These are phyloP conservation scores for Nakaseomyces bracarensis DNA, from an alignment of 1,139 yeast species.

Conservation along the genomic window DNA sequence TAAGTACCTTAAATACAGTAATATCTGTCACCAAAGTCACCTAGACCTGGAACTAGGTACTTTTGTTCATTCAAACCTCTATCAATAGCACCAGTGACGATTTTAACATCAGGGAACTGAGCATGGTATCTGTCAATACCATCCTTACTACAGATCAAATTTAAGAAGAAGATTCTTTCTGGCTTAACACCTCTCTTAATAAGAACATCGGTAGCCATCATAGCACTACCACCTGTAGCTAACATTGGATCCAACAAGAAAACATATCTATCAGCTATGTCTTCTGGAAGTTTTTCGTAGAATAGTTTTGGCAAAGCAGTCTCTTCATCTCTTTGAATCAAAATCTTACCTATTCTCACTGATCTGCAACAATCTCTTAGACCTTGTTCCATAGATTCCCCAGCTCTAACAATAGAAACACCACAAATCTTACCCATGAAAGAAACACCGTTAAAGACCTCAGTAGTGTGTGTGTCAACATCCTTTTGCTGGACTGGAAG, in stretches of 20 bases:
- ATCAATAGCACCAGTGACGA: slow-evolving; percentile 91
- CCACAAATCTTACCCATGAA: slow-evolving; percentile 94
- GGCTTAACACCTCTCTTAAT: slow-evolving; percentile 77
- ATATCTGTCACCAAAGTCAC: slow-evolving; percentile 97
- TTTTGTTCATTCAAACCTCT: slow-evolving; percentile 74
- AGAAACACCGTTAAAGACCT: slow-evolving; percentile 65
- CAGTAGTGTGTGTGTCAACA: slow-evolving; percentile 72
- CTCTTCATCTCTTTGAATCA: slow-evolving; percentile 96
- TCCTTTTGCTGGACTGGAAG: slow-evolving; percentile 66
- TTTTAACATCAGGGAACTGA: slow-evolving; percentile 73
- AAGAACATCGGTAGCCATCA: slow-evolving; percentile 92
- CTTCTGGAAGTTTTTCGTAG: slow-evolving; percentile 90
- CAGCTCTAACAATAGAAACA: slow-evolving; percentile 94
- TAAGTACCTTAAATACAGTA: slow-evolving; percentile 83
- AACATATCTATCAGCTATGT: slow-evolving; percentile 78
- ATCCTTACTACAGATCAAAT: slow-evolving; percentile 89
- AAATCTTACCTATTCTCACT: slow-evolving; percentile 89
- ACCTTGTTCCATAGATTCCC: slow-evolving; percentile 98
- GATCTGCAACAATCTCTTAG: slow-evolving; percentile 94
- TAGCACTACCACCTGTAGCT: slow-evolving; percentile 97
- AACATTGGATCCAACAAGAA: slow-evolving; percentile 92
- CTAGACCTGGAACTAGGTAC: slow-evolving; percentile 88
- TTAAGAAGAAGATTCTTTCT: slow-evolving; percentile 80
- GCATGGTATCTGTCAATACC: slow-evolving; percentile 74
- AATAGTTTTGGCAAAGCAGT: slow-evolving; percentile 71